These are phyloP conservation scores for Fusarium austroafricanum DNA, from an alignment of 2,329 filamentous ascomycete genomes.

Conservation along the genomic window DNA sequence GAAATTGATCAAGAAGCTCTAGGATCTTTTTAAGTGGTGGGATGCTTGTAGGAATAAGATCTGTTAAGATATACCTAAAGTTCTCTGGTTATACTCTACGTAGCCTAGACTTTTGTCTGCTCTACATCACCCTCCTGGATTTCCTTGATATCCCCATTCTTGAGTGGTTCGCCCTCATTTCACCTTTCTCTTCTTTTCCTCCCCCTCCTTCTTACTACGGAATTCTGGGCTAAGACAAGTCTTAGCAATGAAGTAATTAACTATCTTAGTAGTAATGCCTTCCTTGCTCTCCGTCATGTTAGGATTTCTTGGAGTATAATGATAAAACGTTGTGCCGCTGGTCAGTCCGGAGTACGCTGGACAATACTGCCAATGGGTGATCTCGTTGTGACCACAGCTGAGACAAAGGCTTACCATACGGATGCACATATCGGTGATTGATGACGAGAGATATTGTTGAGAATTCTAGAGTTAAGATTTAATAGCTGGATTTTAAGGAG, in stretches of 20 bases:
- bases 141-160: no score
- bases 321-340: not conserved
- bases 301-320: not conserved
- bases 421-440: not conserved
- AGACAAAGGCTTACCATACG: not conserved
- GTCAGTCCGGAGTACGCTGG: not conserved
- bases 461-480: no score
- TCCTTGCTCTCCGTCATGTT: not conserved
- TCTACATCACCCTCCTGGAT: no score
- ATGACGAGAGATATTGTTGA: accelerated
- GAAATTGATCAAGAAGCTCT: not conserved
- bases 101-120: no score
- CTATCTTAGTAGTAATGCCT: not conserved
- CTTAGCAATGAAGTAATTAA: not conserved
- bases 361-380: not conserved
- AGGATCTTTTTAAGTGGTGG: not conserved
- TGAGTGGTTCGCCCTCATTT: no score
- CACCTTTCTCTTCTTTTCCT: no score
- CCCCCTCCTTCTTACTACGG: not conserved
- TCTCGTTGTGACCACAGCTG: not conserved
- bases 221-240: not conserved
- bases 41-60: no score
- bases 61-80: no score
- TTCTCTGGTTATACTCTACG: no score
- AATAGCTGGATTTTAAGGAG: no score